Conservation (phyloP, 2,329 filamentous ascomycete genomes). For the Arthrobotrys pseudoclavata region DNA sequence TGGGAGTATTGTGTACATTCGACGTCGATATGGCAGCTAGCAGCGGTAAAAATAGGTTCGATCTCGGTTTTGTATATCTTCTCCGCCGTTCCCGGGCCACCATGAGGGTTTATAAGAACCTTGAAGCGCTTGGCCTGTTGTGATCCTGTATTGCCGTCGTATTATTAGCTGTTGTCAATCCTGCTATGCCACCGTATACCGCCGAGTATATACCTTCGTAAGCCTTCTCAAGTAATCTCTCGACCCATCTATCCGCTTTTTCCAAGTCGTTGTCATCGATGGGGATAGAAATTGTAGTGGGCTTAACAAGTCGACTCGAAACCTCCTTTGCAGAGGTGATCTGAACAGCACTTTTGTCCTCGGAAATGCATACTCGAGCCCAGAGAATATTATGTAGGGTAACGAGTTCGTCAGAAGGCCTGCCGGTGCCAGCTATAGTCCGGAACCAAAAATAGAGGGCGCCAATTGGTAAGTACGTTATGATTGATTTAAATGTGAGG, state of each 20-base stretch:
- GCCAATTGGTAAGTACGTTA: slow-evolving; percentile 17
- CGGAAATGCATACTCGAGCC: slow-evolving; percentile 75
- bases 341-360: slow-evolving; percentile 69
- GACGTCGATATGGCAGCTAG: slow-evolving; percentile 81
- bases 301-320: slow-evolving; percentile 74
- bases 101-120: slow-evolving; percentile 90
- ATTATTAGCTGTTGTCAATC: neutral
- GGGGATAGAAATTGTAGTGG: slow-evolving; percentile 74
- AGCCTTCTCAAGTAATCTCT: slow-evolving; percentile 75
- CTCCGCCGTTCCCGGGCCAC: slow-evolving; percentile 82
- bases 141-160: slow-evolving; percentile 64
- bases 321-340: slow-evolving; percentile 79
- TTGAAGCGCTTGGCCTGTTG: slow-evolving; percentile 82
- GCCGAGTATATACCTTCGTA: slow-evolving; percentile 66
- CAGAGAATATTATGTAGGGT: slow-evolving; percentile 88
- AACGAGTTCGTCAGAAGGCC: slow-evolving; percentile 69
- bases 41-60: slow-evolving; percentile 84
- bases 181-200: neutral
- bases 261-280: slow-evolving; percentile 71
- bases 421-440: slow-evolving; percentile 5
- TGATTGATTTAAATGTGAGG: neutral
- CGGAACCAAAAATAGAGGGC: neutral
- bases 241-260: slow-evolving; percentile 74
- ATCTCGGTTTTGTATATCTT: slow-evolving; percentile 81
- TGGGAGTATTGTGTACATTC: slow-evolving; percentile 79